phyloP scores from a whole-genome alignment of 495 filamentous ascomycete species.

The Hypoxylon trugodes region DNA sequence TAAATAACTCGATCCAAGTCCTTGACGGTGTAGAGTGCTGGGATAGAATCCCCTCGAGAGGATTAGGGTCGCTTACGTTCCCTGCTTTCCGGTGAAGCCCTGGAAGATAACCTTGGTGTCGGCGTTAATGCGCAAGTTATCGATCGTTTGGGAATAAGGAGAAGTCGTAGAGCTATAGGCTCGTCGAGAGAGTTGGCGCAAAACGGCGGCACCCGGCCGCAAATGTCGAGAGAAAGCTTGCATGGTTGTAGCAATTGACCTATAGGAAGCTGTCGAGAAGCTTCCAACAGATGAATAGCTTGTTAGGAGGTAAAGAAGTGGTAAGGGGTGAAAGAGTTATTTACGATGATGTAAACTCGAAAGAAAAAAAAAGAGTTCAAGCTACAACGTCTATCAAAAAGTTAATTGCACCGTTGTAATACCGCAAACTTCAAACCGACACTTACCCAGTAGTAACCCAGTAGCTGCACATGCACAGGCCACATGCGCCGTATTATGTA shows the following conservation, averaged over 20 bases:
- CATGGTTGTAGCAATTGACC: slow-evolving; percentile 52
- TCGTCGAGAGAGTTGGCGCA: slow-evolving; percentile 63
- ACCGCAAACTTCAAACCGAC: slow-evolving; percentile 27
- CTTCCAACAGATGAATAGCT: slow-evolving; percentile 21
- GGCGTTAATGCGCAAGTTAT: slow-evolving; percentile 90
- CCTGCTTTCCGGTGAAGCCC: slow-evolving; percentile 98
- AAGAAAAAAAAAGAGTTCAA: slow-evolving; percentile 22
- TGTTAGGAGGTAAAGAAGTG: slow-evolving; percentile 13
- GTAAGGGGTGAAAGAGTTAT: slow-evolving; percentile 9
- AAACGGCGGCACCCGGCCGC: slow-evolving; percentile 54
- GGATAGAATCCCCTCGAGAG: neutral
- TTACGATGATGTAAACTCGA: neutral
- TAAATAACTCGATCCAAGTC: slow-evolving; percentile 6
- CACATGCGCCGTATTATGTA: slow-evolving; percentile 24
- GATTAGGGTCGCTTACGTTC: slow-evolving; percentile 81
- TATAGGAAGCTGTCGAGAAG: slow-evolving; percentile 21
- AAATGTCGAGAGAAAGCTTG: slow-evolving; percentile 58
- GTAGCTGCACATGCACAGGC: slow-evolving; percentile 38
- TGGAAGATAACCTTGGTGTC: slow-evolving; percentile 96
- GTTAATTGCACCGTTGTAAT: slow-evolving; percentile 30
- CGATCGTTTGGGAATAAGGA: slow-evolving; percentile 81
- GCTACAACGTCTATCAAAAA: slow-evolving; percentile 32
- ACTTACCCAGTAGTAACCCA: slow-evolving; percentile 14
- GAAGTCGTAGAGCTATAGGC: slow-evolving; percentile 72
- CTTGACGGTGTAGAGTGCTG: neutral